A percentile compares a stretch with the other conserved stretches of the same genome.
phyloP scores from a whole-genome alignment of 139 green algal species.

The Ettlia oleoabundans region DNA sequence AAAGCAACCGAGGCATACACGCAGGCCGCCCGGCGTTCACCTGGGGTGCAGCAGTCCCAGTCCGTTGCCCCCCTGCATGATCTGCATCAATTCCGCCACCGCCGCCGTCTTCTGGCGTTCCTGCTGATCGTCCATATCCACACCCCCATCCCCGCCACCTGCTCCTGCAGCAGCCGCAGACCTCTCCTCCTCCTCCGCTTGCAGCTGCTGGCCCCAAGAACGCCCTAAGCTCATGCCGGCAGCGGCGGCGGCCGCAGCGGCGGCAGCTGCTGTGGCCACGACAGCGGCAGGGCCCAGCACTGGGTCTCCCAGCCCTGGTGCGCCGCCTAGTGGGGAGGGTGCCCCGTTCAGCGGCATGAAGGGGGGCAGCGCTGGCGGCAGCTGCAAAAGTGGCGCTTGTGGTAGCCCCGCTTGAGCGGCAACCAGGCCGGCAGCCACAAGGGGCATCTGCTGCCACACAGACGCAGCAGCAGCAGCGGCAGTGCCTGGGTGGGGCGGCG shows the following conservation, averaged over 20 bases:
- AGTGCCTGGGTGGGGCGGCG: not conserved
- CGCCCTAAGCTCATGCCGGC: not conserved
- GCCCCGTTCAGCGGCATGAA: not conserved
- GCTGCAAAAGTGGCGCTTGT: not conserved
- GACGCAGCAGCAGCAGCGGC: not conserved
- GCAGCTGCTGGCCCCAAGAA: too few species aligned
- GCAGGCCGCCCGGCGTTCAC: not conserved
- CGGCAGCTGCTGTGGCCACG: not conserved
- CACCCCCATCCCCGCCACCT: too few species aligned
- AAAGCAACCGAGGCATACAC: not conserved
- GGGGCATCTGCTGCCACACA: slow-evolving; percentile 8
- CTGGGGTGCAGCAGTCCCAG: slow-evolving; percentile 6
- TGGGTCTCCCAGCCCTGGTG: too few species aligned
- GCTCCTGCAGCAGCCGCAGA: not conserved
- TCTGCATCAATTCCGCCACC: slow-evolving; percentile 25
- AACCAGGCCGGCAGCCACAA: not conserved
- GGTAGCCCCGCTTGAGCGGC: not conserved
- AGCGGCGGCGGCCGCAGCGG: not conserved
- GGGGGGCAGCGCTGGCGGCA: not conserved
- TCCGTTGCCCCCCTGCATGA: slow-evolving; percentile 8
- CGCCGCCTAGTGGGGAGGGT: too few species aligned
- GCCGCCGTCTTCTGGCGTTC: not conserved
- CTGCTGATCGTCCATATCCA: too few species aligned
- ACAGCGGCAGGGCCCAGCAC: not conserved
- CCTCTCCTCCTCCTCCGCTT: too few species aligned